Base-by-base conservation (phyloP, 2,329 filamentous ascomycete species). In the Rugonectria rugulosa region DNA sequence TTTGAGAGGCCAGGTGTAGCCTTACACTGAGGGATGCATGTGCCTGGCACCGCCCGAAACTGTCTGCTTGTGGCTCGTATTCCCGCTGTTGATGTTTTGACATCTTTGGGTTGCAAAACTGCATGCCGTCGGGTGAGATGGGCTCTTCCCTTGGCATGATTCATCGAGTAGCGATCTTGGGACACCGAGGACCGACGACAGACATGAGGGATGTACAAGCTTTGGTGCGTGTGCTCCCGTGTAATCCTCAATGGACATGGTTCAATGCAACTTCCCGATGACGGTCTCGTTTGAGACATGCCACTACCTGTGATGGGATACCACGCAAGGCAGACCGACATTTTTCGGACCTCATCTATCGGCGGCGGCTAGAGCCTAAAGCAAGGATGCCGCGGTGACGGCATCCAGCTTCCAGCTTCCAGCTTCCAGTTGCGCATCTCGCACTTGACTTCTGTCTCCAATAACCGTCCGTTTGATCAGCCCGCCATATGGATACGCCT, bases 261-360 rank as follows among this genome's bases (percentile, higher is more conserved):
- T 27, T 14, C 29, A 43, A 27, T 61, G 56, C 44, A 63, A 55
- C 55, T 23, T 57, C 53, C 62, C 60, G 50, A 65, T 26, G 19
- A 53, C 31, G 20, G 24, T 21, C 21, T 15, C 46, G 47, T 56
- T 36, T 44, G 29, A 46, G 57, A 47, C 46, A 12, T 34, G 26
- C 3, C 43, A 38, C 34, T 36, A 32, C n/a, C n/a, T n/a, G n/a
- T n/a, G 21, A 38, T 48, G 47, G 15, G 26, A 32, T 49, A 43
- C n/a, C n/a, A 31, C 42, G 27, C 31, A 27, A 24, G 47, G 37
- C 44, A 57, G 56, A 56, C 58, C 58, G 59, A 59, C 55, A 59
- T 51, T 51, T 44, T 21, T 45, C 38, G 26, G 37, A 12, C 24
- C 34, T 41, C 43, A 23, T n/a, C 6, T 20, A 10, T 14, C 40